These are phyloP conservation scores for Yamadazyma aaseri DNA, from an alignment of 1,139 yeast species.

Conservation along the genomic window DNA sequence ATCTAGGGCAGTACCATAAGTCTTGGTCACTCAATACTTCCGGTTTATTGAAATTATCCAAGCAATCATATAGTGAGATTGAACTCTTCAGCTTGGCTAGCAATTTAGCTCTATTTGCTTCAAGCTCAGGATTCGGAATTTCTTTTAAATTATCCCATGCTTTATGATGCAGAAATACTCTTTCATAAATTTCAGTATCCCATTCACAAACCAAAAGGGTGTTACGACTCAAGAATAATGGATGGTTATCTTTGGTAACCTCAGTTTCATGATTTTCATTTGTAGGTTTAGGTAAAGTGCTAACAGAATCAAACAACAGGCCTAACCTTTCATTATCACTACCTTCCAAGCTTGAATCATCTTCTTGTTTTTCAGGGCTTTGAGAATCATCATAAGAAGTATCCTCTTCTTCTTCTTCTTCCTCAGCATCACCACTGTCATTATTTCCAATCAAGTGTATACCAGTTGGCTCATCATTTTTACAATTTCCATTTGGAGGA, in stretches of 20 bases:
- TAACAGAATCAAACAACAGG: constrained; percentile 31
- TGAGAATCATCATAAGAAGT: neutral
- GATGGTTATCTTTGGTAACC: constrained; percentile 17
- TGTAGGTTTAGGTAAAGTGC: constrained; percentile 16
- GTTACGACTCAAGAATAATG: constrained; percentile 26
- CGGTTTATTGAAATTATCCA: constrained; percentile 71
- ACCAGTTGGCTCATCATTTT: constrained; percentile 1
- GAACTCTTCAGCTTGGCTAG: constrained; percentile 44
- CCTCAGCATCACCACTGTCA: constrained; percentile 6
- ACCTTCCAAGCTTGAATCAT: constrained; percentile 7
- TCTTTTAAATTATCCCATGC: constrained; percentile 55
- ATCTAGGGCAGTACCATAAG: constrained; percentile 90
- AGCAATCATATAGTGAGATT: constrained; percentile 71
- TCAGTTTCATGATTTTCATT: constrained; percentile 10
- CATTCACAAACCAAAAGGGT: constrained; percentile 74
- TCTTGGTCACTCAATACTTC: constrained; percentile 89
- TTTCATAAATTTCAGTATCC: constrained; percentile 47
- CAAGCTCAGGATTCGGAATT: constrained; percentile 54
- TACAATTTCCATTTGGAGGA: constrained; percentile 1
- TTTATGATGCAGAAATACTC: constrained; percentile 48
- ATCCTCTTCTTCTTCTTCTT: constrained; percentile 1
- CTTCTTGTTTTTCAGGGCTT: neutral
- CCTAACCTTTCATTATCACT: constrained; percentile 24
- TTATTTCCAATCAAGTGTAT: constrained; percentile 2
- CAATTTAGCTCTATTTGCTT: constrained; percentile 40